Conservation (phyloP, 768 basidiomycete genomes). For the Trametes elegans region DNA sequence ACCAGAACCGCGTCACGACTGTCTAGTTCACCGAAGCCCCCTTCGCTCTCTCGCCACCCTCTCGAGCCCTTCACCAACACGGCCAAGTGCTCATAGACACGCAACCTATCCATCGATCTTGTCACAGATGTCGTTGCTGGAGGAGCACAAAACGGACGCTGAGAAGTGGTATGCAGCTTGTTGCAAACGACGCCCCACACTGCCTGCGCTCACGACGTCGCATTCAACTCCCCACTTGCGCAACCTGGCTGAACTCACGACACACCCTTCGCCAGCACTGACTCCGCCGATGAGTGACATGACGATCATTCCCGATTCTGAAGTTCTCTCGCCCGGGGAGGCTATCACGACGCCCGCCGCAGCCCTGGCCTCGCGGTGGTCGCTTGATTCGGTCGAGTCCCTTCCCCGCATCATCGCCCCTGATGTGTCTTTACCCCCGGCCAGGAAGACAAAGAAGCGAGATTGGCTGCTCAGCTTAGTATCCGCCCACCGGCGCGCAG, state of each 20-base stretch:
- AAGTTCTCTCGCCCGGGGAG: slow-evolving; percentile 9
- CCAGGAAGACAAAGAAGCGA: slow-evolving; percentile 23
- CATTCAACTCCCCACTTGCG: slow-evolving; percentile 28
- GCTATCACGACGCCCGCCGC: slow-evolving; percentile 16
- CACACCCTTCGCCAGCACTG: slow-evolving; percentile 23
- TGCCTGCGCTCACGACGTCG: slow-evolving; percentile 25
- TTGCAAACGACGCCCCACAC: slow-evolving; percentile 22
- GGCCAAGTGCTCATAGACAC: slow-evolving; percentile 15
- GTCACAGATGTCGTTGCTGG: slow-evolving; percentile 27
- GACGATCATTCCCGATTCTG: slow-evolving; percentile 6
- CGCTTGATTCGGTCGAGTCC: slow-evolving; percentile 27
- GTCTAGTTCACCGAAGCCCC: slow-evolving; percentile 6
- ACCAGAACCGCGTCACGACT: too few species aligned
- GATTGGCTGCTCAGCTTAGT: slow-evolving; percentile 31
- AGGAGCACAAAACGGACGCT: slow-evolving; percentile 22
- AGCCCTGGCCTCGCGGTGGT: slow-evolving; percentile 29
- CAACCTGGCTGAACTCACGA: slow-evolving; percentile 22
- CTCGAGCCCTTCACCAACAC: neutral
- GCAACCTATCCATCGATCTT: slow-evolving; percentile 29
- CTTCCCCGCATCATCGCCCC: slow-evolving; percentile 18
- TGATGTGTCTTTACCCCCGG: slow-evolving; percentile 18
- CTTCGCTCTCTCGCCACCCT: neutral
- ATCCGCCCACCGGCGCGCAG: slow-evolving; percentile 24
- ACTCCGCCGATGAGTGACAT: slow-evolving; percentile 10
- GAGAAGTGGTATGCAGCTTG: slow-evolving; percentile 26